Base-by-base conservation (phyloP, 2,329 filamentous ascomycete species). In the Fusarium cicatricum region DNA sequence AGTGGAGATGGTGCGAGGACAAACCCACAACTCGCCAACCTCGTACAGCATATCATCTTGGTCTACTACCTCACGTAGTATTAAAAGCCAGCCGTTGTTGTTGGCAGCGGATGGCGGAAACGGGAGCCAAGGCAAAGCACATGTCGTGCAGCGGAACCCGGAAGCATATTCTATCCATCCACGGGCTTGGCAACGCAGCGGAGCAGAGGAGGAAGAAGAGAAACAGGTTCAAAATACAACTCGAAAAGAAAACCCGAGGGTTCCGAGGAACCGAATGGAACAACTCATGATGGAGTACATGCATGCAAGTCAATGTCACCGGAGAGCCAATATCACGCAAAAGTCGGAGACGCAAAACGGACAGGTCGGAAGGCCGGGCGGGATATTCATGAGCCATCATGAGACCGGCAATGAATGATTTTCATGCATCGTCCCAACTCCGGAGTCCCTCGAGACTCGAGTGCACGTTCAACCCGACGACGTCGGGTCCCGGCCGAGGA, bases 371-470 rank as follows among this genome's bases (percentile, higher is more conserved):
- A 54, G 41, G 45, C 43, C 46, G 62, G 60, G 60, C 39, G 39
- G 53, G 52, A 52, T 33, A 31, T 39, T 33, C 43, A 26, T 23
- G n/a, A 48, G 31, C 26, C 32, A 57, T 53, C 50, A 59, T 52
- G 51, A 50, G 65, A 67, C 47, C 53, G 44, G 53, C 43, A 48
- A 58, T 43, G 42, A 43, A 46, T 58, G 31, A 46, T 43, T 48
- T n/a, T n/a, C n/a, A n/a, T n/a, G 44, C 48, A 59, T 67, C 64
- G 58, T 58, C 51, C 43, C 51, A n/a, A 67, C 55, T 36, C 41
- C 59, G 49, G 59, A 52, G 33, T 53, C 46, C 31, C 45, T 17
- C 16, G 52, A 48, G 43, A 51, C 44, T 17, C 42, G 53, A 49
- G 23, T 45, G 43, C 41, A 39, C 34, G 34, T 31, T 39, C 41